Evolutionary conservation across 768 basidiomycete species (phyloP).

Genomic region (Pisolithus microcarpus): DNA sequence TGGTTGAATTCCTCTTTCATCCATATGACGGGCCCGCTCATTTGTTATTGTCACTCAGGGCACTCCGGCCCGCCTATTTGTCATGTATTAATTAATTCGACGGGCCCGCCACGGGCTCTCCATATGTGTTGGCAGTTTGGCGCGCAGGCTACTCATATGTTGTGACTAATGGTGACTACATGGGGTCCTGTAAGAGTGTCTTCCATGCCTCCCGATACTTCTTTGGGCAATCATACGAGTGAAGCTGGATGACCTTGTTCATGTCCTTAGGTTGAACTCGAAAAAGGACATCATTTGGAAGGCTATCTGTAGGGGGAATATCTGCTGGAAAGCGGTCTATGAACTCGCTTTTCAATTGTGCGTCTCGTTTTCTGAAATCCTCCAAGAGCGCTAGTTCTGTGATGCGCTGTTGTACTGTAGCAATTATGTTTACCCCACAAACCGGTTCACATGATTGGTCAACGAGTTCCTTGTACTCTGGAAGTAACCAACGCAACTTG

Average conservation of each 20-base stretch:
- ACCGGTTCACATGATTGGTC: not conserved
- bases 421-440: not conserved
- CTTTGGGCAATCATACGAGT: conserved; percentile 14
- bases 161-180: too few relatives aligned
- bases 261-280: conserved; percentile 12
- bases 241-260: conserved; percentile 4
- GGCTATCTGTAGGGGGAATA: conserved; percentile 11
- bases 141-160: too few relatives aligned
- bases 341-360: not conserved
- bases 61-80: too few relatives aligned
- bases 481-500: not conserved
- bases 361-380: not conserved
- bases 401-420: not conserved
- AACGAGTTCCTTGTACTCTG: not conserved
- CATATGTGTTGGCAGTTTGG: too few relatives aligned
- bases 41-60: too few relatives aligned
- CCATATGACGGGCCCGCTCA: too few relatives aligned
- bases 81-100: too few relatives aligned
- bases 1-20: too few relatives aligned
- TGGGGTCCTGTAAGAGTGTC: conserved; percentile 19
- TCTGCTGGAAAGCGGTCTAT: too few relatives aligned
- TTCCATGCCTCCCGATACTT: conserved; percentile 25
- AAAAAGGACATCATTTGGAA: conserved; percentile 13
- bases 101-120: too few relatives aligned
- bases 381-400: not conserved